These are phyloP conservation scores for Pyrenula aspistea DNA, from an alignment of 495 filamentous ascomycete species.

Conservation along the genomic window DNA sequence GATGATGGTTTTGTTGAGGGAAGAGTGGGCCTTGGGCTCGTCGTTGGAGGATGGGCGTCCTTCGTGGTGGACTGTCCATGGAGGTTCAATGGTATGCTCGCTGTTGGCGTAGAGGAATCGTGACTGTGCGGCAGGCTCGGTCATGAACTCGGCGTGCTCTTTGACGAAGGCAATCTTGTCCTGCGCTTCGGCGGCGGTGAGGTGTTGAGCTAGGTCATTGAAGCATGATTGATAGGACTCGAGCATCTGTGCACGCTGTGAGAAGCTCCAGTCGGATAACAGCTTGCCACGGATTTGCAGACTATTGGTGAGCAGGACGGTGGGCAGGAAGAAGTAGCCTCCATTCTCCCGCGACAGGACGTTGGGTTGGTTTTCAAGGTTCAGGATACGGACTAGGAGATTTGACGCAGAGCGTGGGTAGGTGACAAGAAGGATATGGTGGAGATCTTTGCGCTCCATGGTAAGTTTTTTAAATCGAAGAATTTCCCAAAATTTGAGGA, in stretches of 20 bases:
- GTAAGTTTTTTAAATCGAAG: not conserved
- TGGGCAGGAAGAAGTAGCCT: conserved; percentile 27
- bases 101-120: conserved; percentile 2
- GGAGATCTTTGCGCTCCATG: not conserved
- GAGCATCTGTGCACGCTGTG: conserved; percentile 9
- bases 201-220: conserved; percentile 14
- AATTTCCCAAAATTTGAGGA: too few relatives aligned
- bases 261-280: conserved; percentile 14
- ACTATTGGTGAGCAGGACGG: conserved; percentile 4
- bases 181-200: conserved; percentile 11
- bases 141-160: conserved; percentile 21
- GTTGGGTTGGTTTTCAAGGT: conserved; percentile 24
- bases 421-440: conserved; percentile 16
- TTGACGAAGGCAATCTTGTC: conserved; percentile 25
- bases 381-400: conserved; percentile 23
- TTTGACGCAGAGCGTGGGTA: conserved; percentile 31
- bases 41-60: conserved; percentile 2
- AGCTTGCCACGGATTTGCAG: conserved; percentile 9
- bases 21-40: conserved; percentile 11
- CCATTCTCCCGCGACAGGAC: conserved; percentile 12
- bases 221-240: conserved; percentile 11
- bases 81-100: not conserved
- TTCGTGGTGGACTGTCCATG: not conserved
- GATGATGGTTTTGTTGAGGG: conserved; percentile 22
- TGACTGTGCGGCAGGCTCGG: conserved; percentile 6